Evolutionary conservation across 257 asterid genomes (phyloP).

Genomic region (Ocimum tenuiflorum): DNA sequence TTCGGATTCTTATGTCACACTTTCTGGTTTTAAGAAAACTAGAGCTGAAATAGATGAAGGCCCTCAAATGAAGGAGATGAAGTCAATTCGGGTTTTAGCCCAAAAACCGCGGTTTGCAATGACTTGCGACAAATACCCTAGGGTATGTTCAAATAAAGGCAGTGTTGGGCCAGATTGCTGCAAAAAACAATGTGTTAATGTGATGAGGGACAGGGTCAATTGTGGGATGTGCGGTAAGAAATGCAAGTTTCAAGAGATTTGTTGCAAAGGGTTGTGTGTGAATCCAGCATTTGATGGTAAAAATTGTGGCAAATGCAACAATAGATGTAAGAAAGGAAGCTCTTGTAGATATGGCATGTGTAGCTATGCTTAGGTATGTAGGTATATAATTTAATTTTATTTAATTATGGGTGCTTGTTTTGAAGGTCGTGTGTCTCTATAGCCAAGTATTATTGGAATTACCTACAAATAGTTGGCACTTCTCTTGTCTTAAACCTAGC

Average conservation of each 20-base stretch:
- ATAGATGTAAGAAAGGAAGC: background rate
- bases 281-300: background rate
- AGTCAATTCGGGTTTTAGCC: background rate
- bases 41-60: background rate
- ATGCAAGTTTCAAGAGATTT: slow-evolving; percentile 16
- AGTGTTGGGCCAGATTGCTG: slow-evolving; percentile 16
- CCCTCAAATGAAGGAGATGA: background rate
- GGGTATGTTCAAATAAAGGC: slow-evolving; percentile 10
- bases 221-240: slow-evolving; percentile 13
- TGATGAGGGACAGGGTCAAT: slow-evolving; percentile 4
- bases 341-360: slow-evolving; percentile 13
- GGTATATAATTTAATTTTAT: background rate
- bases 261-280: slow-evolving; percentile 10
- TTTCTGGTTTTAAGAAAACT: background rate
- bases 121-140: slow-evolving; percentile 15
- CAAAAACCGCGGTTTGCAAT: background rate
- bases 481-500: background rate
- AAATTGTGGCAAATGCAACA: slow-evolving; percentile 13
- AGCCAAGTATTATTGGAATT: background rate
- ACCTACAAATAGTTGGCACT: background rate
- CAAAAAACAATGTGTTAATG: slow-evolving; percentile 4
- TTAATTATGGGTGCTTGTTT: background rate
- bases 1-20: background rate
- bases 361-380: slow-evolving; percentile 5
- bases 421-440: background rate